phyloP scores from a whole-genome alignment of 2,329 filamentous ascomycete species.

The Endoconidiophora laricicola region DNA sequence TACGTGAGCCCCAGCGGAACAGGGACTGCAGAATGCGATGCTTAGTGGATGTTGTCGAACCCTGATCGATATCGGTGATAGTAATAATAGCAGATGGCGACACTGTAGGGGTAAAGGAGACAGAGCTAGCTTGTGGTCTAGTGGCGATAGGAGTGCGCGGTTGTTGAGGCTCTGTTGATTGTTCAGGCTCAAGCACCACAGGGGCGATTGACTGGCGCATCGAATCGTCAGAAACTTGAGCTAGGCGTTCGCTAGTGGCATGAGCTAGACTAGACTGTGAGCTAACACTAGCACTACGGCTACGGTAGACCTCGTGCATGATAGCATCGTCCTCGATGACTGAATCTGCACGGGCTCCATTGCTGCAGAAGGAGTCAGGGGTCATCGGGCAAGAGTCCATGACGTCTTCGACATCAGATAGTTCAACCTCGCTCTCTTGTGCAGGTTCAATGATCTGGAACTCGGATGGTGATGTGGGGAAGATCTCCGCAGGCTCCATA shows the following conservation, averaged over 20 bases:
- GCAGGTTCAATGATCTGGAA: neutral
- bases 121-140: slow-evolving; percentile 10
- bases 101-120: slow-evolving; percentile 11
- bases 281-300: neutral
- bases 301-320: neutral
- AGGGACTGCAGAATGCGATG: slow-evolving; percentile 11
- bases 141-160: neutral
- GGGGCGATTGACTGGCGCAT: too few species aligned
- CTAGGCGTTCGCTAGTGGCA: neutral
- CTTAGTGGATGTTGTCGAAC: slow-evolving; percentile 1
- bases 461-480: neutral
- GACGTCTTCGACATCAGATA: neutral
- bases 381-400: slow-evolving; percentile 4
- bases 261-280: neutral
- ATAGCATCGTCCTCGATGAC: neutral
- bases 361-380: neutral
- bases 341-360: neutral
- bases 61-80: slow-evolving; percentile 5
- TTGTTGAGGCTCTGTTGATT: neutral
- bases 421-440: neutral
- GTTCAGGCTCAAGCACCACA: neutral
- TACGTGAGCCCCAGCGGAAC: slow-evolving; percentile 16
- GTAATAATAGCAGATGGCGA: slow-evolving; percentile 8
- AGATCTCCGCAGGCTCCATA: slow-evolving; percentile 10
- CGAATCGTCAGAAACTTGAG: too few species aligned